Evolutionary conservation across 2,329 filamentous ascomycete genomes (phyloP), one percentile per base, ranked within the genome.

Genomic region (Colletotrichum spinosum): DNA sequence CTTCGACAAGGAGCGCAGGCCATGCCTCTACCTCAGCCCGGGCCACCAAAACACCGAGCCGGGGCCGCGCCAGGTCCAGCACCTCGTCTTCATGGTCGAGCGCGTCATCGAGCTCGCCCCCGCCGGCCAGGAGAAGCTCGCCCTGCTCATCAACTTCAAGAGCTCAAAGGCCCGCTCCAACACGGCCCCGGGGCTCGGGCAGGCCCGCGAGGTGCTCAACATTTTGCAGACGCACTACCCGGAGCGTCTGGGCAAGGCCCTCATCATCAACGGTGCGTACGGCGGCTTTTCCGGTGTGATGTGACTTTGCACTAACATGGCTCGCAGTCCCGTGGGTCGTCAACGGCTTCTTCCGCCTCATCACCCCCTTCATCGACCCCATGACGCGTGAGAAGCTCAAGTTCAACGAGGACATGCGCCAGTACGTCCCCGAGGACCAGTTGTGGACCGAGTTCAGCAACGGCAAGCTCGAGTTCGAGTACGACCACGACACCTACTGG

Each of bases 201-300:
- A 92, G 74, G 93, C 92, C 6, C 89, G 92, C 71, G 90, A 97
- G 80, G 92, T 94, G n/a, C 81, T 99, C 71, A 86, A 90, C 76
- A 97, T 99, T 70, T 84, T 99, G 67, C 96, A 99, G 80, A 94
- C 91, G 70, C 94, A 99, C 80, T 98, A 98, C 76, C 96, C 96
- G 0, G 96, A 99, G 82, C 84, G 96, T 59, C 82, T 99, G 38
- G 96, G 96, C 51, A 88, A 91, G 72, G 94, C 95, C 4, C 84
- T 98, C 72, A 93, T 98, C 67, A 92, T 94, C 70, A 97, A 98
- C 70, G 87, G 92, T 95, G 80, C 73, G 88, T 13, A 41, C 8
- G 12, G 12, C 44, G 15, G 9, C 39, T 39, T 49, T 13, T 13
- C 9, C 12, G 2, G 11, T 12, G 8, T n/a, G 17, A 25, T 53